Conservation (phyloP, 1,284 basidiomycete genomes). For the Xanthoconium separans region DNA sequence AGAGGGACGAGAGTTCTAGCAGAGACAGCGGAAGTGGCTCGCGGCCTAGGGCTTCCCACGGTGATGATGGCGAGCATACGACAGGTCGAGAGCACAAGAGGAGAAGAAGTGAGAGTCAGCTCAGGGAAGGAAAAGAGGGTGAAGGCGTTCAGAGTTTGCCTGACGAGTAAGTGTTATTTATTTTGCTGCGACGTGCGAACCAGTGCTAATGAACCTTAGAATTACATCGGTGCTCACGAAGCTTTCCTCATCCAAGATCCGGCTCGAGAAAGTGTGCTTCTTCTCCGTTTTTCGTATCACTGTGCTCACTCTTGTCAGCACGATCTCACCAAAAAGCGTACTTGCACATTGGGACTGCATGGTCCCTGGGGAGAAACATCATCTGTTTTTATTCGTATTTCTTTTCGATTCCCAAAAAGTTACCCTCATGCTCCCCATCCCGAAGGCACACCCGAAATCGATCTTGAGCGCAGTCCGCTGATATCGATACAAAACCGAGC, state of each 20-base stretch:
- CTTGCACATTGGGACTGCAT: conserved; percentile 83
- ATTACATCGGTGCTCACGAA: conserved; percentile 77
- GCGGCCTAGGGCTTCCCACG: conserved; percentile 33
- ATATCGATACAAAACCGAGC: conserved; percentile 76
- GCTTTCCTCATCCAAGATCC: conserved; percentile 71
- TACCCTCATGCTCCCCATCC: conserved; percentile 70
- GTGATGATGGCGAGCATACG: conserved; percentile 18
- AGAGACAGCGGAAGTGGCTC: conserved; percentile 46
- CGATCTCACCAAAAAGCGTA: conserved; percentile 77
- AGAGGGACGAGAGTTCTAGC: conserved; percentile 51
- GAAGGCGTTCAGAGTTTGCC: conserved; percentile 61
- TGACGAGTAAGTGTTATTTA: conserved; percentile 62
- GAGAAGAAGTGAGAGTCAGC: conserved; percentile 45
- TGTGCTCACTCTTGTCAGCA: conserved; percentile 46
- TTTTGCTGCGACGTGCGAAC: background rate
- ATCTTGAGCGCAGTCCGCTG: conserved; percentile 80
- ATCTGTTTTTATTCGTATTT: conserved; percentile 79
- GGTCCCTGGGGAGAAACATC: conserved; percentile 88
- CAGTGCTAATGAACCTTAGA: conserved; percentile 39
- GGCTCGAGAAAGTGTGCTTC: conserved; percentile 75
- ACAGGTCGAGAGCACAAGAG: conserved; percentile 21
- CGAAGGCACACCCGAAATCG: conserved; percentile 71
- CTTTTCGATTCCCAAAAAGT: conserved; percentile 83
- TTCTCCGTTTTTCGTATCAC: background rate
- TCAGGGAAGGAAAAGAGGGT: conserved; percentile 42